Evolutionary conservation across 1,284 basidiomycete genomes (phyloP).

Genomic region (Moesziomyces sp.): DNA sequence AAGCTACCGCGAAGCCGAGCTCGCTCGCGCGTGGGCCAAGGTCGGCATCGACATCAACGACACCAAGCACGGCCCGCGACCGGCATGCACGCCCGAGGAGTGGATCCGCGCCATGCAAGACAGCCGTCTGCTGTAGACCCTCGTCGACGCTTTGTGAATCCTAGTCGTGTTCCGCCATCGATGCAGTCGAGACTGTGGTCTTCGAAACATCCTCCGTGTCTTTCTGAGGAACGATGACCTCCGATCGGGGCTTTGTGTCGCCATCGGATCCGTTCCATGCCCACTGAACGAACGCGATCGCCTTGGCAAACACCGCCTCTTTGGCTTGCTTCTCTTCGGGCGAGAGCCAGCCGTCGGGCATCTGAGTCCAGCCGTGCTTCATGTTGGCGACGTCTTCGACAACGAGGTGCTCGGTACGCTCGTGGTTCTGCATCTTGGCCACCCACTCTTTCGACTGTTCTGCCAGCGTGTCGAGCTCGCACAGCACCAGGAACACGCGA

Average conservation of each 20-base stretch:
- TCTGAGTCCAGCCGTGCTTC: slow-evolving; percentile 53
- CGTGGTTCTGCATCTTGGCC: slow-evolving; percentile 31
- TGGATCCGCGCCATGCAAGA: slow-evolving; percentile 28
- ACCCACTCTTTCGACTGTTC: slow-evolving; percentile 56
- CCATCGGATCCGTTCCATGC: slow-evolving; percentile 26
- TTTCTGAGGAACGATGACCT: slow-evolving; percentile 26
- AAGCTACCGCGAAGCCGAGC: slow-evolving; percentile 36
- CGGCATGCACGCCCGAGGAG: slow-evolving; percentile 43
- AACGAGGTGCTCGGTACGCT: slow-evolving; percentile 31
- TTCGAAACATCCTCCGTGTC: slow-evolving; percentile 15
- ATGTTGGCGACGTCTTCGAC: slow-evolving; percentile 40
- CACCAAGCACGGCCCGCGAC: slow-evolving; percentile 33
- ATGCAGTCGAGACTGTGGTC: slow-evolving; percentile 1
- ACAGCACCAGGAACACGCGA: slow-evolving; percentile 47
- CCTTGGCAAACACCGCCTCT: slow-evolving; percentile 31
- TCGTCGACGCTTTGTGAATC: not conserved
- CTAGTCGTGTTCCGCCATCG: not conserved
- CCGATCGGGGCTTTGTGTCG: slow-evolving; percentile 21
- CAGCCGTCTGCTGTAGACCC: not conserved
- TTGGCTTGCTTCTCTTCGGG: slow-evolving; percentile 32
- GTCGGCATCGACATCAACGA: slow-evolving; percentile 46
- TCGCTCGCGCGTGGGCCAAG: slow-evolving; percentile 34
- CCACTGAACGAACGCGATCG: slow-evolving; percentile 36
- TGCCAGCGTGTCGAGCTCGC: slow-evolving; percentile 48
- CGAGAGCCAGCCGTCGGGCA: slow-evolving; percentile 47